These are phyloP conservation scores for Aspergillus biplanus DNA, from an alignment of 495 filamentous ascomycete species.

Conservation along the genomic window DNA sequence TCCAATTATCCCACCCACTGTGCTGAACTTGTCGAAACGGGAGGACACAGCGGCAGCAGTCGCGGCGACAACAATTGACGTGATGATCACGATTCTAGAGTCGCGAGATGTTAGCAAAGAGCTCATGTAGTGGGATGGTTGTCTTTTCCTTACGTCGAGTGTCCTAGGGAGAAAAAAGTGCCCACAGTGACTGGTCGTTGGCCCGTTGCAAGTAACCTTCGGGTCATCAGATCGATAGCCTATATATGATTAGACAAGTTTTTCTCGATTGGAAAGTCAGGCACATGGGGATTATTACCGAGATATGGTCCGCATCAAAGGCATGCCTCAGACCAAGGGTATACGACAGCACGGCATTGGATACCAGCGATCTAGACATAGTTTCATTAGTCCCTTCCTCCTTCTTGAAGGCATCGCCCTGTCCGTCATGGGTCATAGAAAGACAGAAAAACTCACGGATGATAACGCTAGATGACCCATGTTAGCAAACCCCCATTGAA, in stretches of 20 bases:
- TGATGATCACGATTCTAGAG: conserved; percentile 78
- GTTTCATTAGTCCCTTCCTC: neutral
- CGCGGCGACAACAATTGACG: conserved; percentile 87
- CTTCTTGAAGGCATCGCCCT: neutral
- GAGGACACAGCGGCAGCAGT: conserved; percentile 80
- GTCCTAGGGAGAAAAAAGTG: conserved; percentile 93
- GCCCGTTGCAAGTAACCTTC: conserved; percentile 84
- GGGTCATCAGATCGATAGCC: conserved; percentile 96
- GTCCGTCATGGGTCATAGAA: neutral
- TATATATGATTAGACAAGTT: conserved; percentile 25
- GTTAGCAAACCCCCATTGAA: conserved; percentile 17
- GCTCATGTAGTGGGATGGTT: neutral
- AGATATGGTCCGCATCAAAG: conserved; percentile 95
- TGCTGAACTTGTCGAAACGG: conserved; percentile 76
- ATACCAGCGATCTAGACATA: conserved; percentile 61
- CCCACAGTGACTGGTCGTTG: conserved; percentile 90
- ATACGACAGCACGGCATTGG: conserved; percentile 81
- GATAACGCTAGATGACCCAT: conserved; percentile 31
- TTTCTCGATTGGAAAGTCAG: neutral
- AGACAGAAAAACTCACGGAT: conserved; percentile 35
- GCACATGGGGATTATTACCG: conserved; percentile 40
- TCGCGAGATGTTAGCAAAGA: neutral
- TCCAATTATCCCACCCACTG: conserved; percentile 81
- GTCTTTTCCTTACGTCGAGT: conserved; percentile 67
- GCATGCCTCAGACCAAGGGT: conserved; percentile 92